A percentile compares a stretch with the other conserved stretches of the same genome.
These are phyloP conservation scores for Plasmodium blacklocki DNA, from an alignment of 169 alveolate genomes.

Conservation along the genomic window DNA sequence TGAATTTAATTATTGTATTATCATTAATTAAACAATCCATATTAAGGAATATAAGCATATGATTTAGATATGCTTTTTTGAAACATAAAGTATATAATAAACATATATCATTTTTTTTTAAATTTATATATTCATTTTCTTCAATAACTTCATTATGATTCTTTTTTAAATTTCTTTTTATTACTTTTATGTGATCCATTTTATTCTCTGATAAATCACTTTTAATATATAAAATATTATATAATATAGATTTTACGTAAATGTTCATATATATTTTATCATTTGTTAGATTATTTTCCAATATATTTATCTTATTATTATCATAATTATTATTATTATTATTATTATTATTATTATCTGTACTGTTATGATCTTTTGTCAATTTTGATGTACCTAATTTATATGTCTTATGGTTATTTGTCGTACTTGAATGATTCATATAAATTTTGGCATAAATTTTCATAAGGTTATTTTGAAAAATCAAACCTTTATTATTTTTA, in stretches of 20 bases:
- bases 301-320: neutral
- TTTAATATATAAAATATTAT: slow-evolving; percentile 51
- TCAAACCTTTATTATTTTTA: slow-evolving; percentile 40
- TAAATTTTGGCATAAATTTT: slow-evolving; percentile 53
- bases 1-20: slow-evolving; percentile 47
- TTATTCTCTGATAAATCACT: slow-evolving; percentile 43
- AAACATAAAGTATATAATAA: slow-evolving; percentile 54
- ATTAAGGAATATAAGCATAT: slow-evolving; percentile 37
- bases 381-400: neutral
- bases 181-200: slow-evolving; percentile 53
- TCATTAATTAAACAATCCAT: slow-evolving; percentile 66
- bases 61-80: slow-evolving; percentile 14
- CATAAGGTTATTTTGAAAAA: slow-evolving; percentile 58
- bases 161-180: slow-evolving; percentile 51
- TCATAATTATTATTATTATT: neutral
- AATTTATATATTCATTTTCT: slow-evolving; percentile 69
- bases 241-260: slow-evolving; percentile 50
- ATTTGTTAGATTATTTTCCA: neutral
- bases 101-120: slow-evolving; percentile 67
- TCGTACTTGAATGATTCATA: slow-evolving; percentile 4
- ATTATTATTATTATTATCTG: slow-evolving; percentile 2
- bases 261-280: slow-evolving; percentile 56
- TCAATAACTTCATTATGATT: slow-evolving; percentile 32
- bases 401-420: slow-evolving; percentile 2
- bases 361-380: neutral